A percentile compares a stretch with the other conserved stretches of the same genome.
phyloP scores from a whole-genome alignment of 2,329 filamentous ascomycete genomes.

The Raffaelea ambrosiae region DNA sequence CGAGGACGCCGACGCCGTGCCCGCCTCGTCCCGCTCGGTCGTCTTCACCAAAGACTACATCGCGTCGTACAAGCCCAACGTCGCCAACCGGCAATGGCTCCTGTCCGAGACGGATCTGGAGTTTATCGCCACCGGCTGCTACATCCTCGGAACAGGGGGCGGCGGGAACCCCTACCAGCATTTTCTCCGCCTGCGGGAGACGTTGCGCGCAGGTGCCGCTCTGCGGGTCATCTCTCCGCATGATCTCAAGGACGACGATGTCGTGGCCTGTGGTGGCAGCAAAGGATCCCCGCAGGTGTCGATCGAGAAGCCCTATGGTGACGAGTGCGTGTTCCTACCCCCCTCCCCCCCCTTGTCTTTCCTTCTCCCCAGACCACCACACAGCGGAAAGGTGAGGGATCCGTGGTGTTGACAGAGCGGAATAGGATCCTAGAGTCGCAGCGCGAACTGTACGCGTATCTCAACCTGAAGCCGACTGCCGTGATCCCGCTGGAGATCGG shows the following conservation, averaged over 20 bases:
- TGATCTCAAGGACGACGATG: constrained; percentile 39
- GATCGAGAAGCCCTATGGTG: constrained; percentile 50
- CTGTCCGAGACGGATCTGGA: constrained; percentile 48
- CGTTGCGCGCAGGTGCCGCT: constrained; percentile 39
- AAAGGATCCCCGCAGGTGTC: constrained; percentile 52
- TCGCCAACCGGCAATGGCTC: constrained; percentile 43
- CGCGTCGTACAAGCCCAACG: constrained; percentile 37
- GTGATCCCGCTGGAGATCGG: constrained; percentile 59
- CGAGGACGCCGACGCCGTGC: no score
- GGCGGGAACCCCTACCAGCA: constrained; percentile 46
- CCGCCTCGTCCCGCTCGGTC: no score
- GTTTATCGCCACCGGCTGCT: constrained; percentile 50
- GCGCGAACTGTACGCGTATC: constrained; percentile 43
- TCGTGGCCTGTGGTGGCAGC: constrained; percentile 47
- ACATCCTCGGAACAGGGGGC: constrained; percentile 53
- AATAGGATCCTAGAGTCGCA: constrained; percentile 41
- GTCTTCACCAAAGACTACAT: constrained; percentile 17
- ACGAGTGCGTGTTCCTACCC: no score
- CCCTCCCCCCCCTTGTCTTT: no score
- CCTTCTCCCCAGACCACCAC: no score
- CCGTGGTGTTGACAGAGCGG: no score
- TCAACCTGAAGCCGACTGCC: constrained; percentile 25
- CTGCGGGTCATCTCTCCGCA: constrained; percentile 43
- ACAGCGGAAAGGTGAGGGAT: no score
- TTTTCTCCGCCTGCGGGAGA: constrained; percentile 41